phyloP scores from a whole-genome alignment of 371 early-diverging fungal species.

The Coemansia sp. region DNA sequence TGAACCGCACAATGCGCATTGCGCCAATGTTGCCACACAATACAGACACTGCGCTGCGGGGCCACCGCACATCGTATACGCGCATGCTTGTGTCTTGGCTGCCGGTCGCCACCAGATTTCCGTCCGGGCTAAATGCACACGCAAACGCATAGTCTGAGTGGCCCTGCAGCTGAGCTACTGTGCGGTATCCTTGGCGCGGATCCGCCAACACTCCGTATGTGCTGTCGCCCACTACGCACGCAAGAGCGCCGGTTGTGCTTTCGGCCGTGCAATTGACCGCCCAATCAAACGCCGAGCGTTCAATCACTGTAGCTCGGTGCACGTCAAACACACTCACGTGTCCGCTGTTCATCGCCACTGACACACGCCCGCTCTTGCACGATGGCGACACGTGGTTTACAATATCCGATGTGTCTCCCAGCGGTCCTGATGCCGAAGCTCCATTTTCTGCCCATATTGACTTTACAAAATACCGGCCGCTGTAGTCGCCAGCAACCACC shows the following conservation, averaged over 20 bases:
- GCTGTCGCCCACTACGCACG: slow-evolving; percentile 77
- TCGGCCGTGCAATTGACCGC: slow-evolving; percentile 72
- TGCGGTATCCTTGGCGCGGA: slow-evolving; percentile 10
- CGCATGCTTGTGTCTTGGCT: slow-evolving; percentile 72
- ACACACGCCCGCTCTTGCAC: slow-evolving; percentile 51
- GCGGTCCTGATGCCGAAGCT: slow-evolving; percentile 23
- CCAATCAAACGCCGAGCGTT: slow-evolving; percentile 57
- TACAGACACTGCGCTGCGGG: slow-evolving; percentile 23
- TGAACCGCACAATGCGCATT: slow-evolving; percentile 72
- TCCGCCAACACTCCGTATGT: slow-evolving; percentile 59
- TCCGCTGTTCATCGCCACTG: slow-evolving; percentile 64
- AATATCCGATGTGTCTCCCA: slow-evolving; percentile 47
- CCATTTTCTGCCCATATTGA: slow-evolving; percentile 49
- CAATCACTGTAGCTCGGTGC: slow-evolving; percentile 43
- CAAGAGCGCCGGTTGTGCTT: slow-evolving; percentile 62
- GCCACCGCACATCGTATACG: slow-evolving; percentile 73
- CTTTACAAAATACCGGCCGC: slow-evolving; percentile 27
- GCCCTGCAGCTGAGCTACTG: slow-evolving; percentile 56
- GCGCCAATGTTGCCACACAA: slow-evolving; percentile 69
- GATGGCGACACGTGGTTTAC: slow-evolving; percentile 66
- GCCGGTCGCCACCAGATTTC: slow-evolving; percentile 72
- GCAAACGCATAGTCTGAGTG: slow-evolving; percentile 81
- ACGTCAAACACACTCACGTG: slow-evolving; percentile 59
- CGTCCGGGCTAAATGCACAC: slow-evolving; percentile 78
- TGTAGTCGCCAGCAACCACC: slow-evolving; percentile 59